These are phyloP conservation scores for Ascochyta koolunga DNA, from an alignment of 2,329 filamentous ascomycete species.

Conservation along the genomic window DNA sequence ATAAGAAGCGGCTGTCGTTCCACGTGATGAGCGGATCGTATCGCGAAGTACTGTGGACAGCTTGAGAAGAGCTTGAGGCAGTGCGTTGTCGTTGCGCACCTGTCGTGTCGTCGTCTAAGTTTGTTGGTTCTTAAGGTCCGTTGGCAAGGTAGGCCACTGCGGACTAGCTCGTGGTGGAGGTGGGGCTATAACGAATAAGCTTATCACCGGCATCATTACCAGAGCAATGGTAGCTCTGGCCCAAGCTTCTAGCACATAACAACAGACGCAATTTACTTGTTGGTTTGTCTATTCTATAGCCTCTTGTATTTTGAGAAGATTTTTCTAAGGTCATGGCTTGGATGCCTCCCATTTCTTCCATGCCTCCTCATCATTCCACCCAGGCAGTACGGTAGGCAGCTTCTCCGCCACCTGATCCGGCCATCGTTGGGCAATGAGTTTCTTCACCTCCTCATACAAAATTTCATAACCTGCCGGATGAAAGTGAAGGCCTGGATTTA, in stretches of 20 bases:
- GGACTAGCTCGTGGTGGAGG: background rate
- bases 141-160: constrained; percentile 3
- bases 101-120: background rate
- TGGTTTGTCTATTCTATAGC: background rate
- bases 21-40: background rate
- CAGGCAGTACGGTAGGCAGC: constrained; percentile 60
- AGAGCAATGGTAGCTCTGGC: background rate
- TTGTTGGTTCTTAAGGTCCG: constrained; percentile 3
- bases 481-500: constrained; percentile 61
- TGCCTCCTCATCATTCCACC: constrained; percentile 54
- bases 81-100: background rate
- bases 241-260: background rate
- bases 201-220: constrained; percentile 8
- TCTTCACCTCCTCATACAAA: constrained; percentile 60
- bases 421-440: constrained; percentile 57
- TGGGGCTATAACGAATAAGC: background rate
- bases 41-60: background rate
- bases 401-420: constrained; percentile 62
- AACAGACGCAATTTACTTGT: background rate
- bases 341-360: constrained; percentile 38
- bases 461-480: constrained; percentile 62
- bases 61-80: background rate
- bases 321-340: background rate
- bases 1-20: background rate
- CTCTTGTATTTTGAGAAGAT: background rate